Base-by-base conservation (phyloP, 306 rosid species). In the Cucumis cinereus region DNA sequence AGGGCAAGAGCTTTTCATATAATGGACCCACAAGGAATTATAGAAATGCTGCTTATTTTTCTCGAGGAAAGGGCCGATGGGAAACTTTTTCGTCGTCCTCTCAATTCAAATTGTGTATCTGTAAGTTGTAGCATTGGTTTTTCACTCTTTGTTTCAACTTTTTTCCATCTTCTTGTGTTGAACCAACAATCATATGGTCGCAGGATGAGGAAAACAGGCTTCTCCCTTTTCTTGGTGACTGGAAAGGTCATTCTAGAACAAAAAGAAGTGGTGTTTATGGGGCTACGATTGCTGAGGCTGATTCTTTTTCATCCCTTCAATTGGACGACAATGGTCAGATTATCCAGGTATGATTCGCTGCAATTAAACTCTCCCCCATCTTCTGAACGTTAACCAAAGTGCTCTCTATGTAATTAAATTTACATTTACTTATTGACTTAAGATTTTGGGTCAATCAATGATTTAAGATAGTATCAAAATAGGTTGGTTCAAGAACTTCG, bases 241-340 rank as follows among this genome's bases (percentile, higher is more conserved):
- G 99, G 99, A 90, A 87, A 81, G 99, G 99, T 20, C 90, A 76
- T 60, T 94, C 97, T 10, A 36, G 86, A 59, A 94, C 99, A 33
- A 94, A 92, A 69, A 85, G 99, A 45, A 94, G 99, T 74, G 99
- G 99, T 53, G 96, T 92, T 17, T 94, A 94, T 83, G 99, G 99
- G 84, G 76, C 96, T 63, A 94, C 99, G 55, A 86, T 89, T 67
- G 76, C 95, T 43, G 87, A 92, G 82, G 96, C 96, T 16, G 86
- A 87, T 68, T 88, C 89, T 0, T 81, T 88, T 66, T 85, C 88
- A 47, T 79, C 86, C 17, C 93, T 92, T 82, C 86, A 90, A 80
- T 88, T 92, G 74, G 82, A 84, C 79, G 88, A 77, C 53, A 77
- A 79, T 54, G 96, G 90, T 81, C 96, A 88, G 79, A 81, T 94